These are phyloP conservation scores for Simplicillium sp. DNA, from an alignment of 2,329 filamentous ascomycete species.

Conservation along the genomic window DNA sequence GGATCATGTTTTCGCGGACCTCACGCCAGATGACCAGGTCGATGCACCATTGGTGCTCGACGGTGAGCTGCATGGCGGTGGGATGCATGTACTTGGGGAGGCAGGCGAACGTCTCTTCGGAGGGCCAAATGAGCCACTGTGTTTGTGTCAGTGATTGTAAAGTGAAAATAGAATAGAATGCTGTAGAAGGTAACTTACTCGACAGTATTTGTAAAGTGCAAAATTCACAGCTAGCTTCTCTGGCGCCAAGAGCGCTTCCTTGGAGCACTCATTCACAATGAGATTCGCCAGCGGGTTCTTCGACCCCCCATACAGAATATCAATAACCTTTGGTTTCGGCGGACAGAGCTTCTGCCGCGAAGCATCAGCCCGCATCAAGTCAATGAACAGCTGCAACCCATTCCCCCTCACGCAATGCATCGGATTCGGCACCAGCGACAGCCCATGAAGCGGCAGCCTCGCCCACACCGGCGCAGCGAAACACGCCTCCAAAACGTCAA, in stretches of 20 bases:
- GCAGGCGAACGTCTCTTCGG: background rate
- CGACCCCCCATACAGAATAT: background rate
- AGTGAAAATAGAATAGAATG: too few species aligned
- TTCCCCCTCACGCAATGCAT: background rate
- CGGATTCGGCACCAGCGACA: background rate
- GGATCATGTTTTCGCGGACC: background rate
- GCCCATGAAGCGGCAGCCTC: background rate
- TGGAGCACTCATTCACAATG: constrained; percentile 1
- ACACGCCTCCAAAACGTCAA: background rate
- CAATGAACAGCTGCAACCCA: too few species aligned
- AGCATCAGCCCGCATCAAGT: background rate
- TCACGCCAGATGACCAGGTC: constrained; percentile 1
- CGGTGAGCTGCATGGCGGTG: background rate
- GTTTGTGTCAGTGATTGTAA: background rate
- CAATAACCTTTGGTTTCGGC: background rate
- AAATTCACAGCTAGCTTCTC: background rate
- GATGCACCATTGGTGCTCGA: constrained; percentile 2
- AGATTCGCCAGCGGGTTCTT: background rate
- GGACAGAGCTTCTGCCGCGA: background rate
- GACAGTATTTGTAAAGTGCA: background rate
- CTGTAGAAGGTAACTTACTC: too few species aligned
- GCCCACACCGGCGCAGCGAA: background rate
- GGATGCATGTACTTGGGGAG: constrained; percentile 1
- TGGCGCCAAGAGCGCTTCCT: background rate
- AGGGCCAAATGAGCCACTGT: constrained; percentile 2